phyloP scores from a whole-genome alignment of 371 early-diverging fungal genomes.

The Mycotypha africana region DNA sequence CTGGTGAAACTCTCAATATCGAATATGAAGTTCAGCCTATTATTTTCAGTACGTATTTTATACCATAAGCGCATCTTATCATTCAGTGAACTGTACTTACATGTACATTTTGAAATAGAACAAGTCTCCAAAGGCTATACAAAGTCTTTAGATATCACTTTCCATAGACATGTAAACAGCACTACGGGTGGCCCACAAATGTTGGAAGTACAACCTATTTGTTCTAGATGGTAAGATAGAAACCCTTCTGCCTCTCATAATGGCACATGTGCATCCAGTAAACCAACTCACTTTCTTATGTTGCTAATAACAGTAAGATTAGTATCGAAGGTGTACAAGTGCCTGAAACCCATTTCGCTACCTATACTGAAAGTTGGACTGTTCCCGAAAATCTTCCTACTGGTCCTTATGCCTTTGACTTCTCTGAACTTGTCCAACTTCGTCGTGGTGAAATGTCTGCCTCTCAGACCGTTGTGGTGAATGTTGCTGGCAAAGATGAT shows the following conservation, averaged over 20 bases:
- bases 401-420: constrained; percentile 51
- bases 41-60: constrained; percentile 18
- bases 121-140: constrained; percentile 17
- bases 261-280: too few relatives aligned
- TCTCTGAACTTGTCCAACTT: constrained; percentile 30
- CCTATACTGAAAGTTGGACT: constrained; percentile 42
- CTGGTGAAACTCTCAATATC: constrained; percentile 26
- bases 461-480: constrained; percentile 36
- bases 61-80: background rate
- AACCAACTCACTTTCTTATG: too few relatives aligned
- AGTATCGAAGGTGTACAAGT: too few relatives aligned
- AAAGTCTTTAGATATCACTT: constrained; percentile 11
- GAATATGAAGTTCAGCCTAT: constrained; percentile 42
- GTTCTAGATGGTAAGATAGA: constrained; percentile 8
- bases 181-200: background rate
- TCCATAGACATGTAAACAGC: constrained; percentile 16
- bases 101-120: constrained; percentile 12
- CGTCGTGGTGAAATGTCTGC: constrained; percentile 29
- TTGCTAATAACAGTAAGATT: too few relatives aligned
- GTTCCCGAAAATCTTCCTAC: constrained; percentile 46
- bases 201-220: background rate
- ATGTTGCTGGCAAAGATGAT: too few relatives aligned
- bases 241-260: too few relatives aligned
- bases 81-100: too few relatives aligned
- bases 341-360: too few relatives aligned